Percentiles rank a stretch among this genome's conserved stretches.
Conservation (phyloP, 169 alveolate species). For the Cyclospora cayetanensis region DNA sequence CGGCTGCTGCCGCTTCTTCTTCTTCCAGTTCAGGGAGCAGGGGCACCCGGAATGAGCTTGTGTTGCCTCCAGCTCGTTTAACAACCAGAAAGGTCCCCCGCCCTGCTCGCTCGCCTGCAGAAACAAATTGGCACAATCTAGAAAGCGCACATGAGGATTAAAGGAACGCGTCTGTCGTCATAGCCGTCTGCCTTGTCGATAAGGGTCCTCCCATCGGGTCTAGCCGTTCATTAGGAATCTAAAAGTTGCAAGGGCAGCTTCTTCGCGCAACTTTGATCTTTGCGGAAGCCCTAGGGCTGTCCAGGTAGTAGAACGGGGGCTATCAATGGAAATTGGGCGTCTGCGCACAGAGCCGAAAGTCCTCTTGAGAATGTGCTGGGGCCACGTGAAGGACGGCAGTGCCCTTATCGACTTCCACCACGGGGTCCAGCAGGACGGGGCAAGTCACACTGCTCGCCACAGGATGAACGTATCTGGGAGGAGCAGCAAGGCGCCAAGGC, state of each 20-base stretch:
- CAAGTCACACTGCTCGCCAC: constrained; percentile 49
- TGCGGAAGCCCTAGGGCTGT: too few relatives aligned
- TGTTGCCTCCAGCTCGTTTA: background rate
- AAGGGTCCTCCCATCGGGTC: too few relatives aligned
- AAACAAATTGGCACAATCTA: too few relatives aligned
- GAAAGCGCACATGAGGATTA: too few relatives aligned
- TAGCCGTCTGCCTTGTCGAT: too few relatives aligned
- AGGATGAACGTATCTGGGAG: constrained; percentile 32
- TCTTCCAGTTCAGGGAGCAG: constrained; percentile 42
- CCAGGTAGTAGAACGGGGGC: too few relatives aligned
- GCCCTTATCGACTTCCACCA: constrained; percentile 26
- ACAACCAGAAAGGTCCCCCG: constrained; percentile 11
- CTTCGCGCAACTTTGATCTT: too few relatives aligned
- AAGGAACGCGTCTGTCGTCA: too few relatives aligned
- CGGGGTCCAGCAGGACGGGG: constrained; percentile 52
- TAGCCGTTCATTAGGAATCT: too few relatives aligned
- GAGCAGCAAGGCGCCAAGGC: too few relatives aligned
- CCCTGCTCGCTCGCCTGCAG: constrained; percentile 39
- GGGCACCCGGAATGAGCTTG: constrained; percentile 11
- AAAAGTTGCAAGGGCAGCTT: too few relatives aligned
- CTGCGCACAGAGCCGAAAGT: constrained; percentile 54
- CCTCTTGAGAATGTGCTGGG: constrained; percentile 72
- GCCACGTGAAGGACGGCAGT: constrained; percentile 68
- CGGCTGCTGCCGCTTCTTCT: constrained; percentile 55
- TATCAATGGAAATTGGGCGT: background rate